Evolutionary conservation across 345 rosid species (phyloP).

Genomic region (Dipteronia sinensis): DNA sequence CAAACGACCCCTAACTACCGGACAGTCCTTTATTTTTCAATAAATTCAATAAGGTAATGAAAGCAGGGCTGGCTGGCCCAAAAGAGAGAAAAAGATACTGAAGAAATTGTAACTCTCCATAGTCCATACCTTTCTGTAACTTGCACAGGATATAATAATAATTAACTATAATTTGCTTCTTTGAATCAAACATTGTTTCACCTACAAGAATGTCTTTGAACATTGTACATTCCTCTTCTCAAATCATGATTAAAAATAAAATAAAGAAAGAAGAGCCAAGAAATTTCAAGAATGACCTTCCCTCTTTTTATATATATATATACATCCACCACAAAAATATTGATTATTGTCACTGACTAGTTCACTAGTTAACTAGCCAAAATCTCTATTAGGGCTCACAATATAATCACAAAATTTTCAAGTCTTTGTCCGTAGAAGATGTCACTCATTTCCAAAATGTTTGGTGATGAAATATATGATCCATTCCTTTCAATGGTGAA

Average conservation of each 20-base stretch:
- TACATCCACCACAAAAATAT: not conserved
- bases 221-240: not conserved
- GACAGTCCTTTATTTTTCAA: no score
- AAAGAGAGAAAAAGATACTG: no score
- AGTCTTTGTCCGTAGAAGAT: not conserved
- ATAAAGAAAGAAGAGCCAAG: slow-evolving; percentile 24
- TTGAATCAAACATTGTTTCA: not conserved
- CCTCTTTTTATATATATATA: slow-evolving; percentile 17
- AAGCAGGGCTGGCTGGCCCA: not conserved
- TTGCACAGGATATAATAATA: not conserved
- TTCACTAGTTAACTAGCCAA: not conserved
- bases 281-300: slow-evolving; percentile 36
- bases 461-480: slow-evolving; percentile 40
- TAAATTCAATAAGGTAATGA: not conserved
- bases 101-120: not conserved
- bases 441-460: slow-evolving; percentile 41
- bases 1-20: no score
- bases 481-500: slow-evolving; percentile 53
- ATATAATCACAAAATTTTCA: not conserved
- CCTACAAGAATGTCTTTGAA: slow-evolving; percentile 33
- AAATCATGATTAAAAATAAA: not conserved
- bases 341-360: no score
- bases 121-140: not conserved
- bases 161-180: no score
- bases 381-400: no score